These are phyloP conservation scores for Ambispora gerdemannii DNA, from an alignment of 192 early-diverging fungal species.

Conservation along the genomic window DNA sequence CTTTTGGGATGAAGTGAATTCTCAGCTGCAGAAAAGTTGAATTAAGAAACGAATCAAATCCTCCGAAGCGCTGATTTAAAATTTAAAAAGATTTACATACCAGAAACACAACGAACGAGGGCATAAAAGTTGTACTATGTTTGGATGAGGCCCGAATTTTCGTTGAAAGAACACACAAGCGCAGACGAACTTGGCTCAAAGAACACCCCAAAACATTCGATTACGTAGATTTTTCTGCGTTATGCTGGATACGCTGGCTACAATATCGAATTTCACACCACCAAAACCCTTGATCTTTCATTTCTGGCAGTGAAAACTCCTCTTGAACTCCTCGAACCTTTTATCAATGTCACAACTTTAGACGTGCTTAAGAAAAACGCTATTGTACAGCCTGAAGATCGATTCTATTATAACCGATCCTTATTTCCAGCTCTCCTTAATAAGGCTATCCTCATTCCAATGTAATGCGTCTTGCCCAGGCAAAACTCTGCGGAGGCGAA, in stretches of 20 bases:
- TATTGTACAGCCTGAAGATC: not conserved
- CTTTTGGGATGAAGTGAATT: not conserved
- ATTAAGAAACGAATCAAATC: too few species aligned
- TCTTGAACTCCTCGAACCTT: not conserved
- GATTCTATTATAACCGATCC: not conserved
- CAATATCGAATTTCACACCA: not conserved
- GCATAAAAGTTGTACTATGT: not conserved
- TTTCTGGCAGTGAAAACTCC: not conserved
- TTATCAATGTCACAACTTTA: not conserved
- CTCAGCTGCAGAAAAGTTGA: not conserved
- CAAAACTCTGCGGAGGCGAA: not conserved
- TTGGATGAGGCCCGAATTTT: not conserved
- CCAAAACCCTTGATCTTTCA: not conserved
- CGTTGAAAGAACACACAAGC: not conserved
- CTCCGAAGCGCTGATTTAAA: too few species aligned
- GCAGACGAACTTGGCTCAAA: not conserved
- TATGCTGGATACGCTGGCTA: not conserved
- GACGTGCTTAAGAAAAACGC: not conserved
- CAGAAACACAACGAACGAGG: not conserved
- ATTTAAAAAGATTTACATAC: not conserved
- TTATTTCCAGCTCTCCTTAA: not conserved
- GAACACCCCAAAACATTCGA: not conserved
- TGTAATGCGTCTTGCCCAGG: not conserved
- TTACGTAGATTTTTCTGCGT: not conserved
- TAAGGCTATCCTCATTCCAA: not conserved